Conservation (phyloP, 2,329 filamentous ascomycete genomes). For the Trichoderma asperellum region DNA sequence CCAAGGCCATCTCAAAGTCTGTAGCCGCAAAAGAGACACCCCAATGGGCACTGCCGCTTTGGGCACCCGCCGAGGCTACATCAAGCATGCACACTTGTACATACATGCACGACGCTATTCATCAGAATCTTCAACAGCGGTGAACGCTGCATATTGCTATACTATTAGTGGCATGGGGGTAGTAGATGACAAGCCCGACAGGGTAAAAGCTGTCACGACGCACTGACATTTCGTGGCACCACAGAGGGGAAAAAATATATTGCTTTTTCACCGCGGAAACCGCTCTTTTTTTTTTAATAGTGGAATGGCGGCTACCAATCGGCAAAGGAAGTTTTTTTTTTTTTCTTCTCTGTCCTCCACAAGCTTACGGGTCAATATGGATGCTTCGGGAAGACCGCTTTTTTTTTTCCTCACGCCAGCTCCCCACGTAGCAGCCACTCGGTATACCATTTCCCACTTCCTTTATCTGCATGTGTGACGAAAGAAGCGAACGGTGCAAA, state of each 20-base stretch:
- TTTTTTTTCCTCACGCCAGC: neutral
- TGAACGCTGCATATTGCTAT: conserved; percentile 21
- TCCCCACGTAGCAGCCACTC: neutral
- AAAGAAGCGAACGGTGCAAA: neutral
- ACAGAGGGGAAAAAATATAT: neutral
- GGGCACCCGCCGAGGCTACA: conserved; percentile 11
- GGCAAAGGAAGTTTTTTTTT: conserved; percentile 22
- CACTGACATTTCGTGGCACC: neutral
- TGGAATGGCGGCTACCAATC: neutral
- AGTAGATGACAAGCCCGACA: neutral
- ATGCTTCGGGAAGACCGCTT: conserved; percentile 17
- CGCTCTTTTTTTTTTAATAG: neutral
- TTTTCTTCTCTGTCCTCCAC: conserved; percentile 2
- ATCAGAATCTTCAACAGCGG: conserved; percentile 6
- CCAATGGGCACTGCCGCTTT: neutral
- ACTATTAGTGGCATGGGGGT: neutral
- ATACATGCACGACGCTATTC: neutral
- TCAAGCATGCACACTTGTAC: neutral
- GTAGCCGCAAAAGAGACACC: neutral
- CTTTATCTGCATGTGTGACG: conserved; percentile 3
- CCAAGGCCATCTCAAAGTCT: neutral
- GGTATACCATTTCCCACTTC: neutral
- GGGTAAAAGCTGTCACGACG: conserved; percentile 18
- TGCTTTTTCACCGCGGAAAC: conserved; percentile 15
- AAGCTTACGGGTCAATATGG: conserved; percentile 16